These are phyloP conservation scores for Nematodospora anomalae DNA, from an alignment of 1,139 yeast genomes.

Conservation along the genomic window DNA sequence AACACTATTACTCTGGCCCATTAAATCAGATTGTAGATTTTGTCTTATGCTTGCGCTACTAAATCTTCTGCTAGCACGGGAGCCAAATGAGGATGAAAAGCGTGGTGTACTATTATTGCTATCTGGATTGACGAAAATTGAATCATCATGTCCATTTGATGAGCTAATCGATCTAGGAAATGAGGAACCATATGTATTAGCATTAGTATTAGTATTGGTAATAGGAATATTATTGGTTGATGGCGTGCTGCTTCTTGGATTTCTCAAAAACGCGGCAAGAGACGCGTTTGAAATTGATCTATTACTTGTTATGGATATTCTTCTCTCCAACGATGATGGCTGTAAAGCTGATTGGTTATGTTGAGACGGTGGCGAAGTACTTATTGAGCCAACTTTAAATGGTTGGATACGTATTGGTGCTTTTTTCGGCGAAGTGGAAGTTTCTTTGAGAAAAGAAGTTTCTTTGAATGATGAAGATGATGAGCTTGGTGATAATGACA, in stretches of 20 bases:
- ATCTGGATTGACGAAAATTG: conserved; percentile 24
- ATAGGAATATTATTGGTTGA: conserved; percentile 34
- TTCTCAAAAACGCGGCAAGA: conserved; percentile 52
- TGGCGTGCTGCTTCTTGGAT: conserved; percentile 42
- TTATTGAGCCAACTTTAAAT: conserved; percentile 62
- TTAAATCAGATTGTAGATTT: conserved; percentile 21
- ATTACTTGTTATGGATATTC: conserved; percentile 46
- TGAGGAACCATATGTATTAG: conserved; percentile 18
- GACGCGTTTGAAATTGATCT: conserved; percentile 57
- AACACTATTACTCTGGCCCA: conserved; percentile 19
- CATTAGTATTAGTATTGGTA: conserved; percentile 15
- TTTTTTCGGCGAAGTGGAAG: conserved; percentile 19
- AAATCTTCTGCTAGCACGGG: conserved; percentile 47
- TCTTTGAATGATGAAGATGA: conserved; percentile 18
- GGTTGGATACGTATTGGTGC: conserved; percentile 45
- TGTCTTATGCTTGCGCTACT: conserved; percentile 40
- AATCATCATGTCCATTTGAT: conserved; percentile 39
- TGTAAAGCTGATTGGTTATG: conserved; percentile 19
- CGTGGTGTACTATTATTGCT: conserved; percentile 38
- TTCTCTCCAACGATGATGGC: conserved; percentile 38
- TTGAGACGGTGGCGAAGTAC: conserved; percentile 46
- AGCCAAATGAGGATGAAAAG: conserved; percentile 58
- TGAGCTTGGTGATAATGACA: conserved; percentile 34
- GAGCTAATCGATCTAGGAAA: conserved; percentile 44
- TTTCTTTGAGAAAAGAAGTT: conserved; percentile 14